Conservation (phyloP, 768 basidiomycete species). For the Sarcomyxa edulis region DNA sequence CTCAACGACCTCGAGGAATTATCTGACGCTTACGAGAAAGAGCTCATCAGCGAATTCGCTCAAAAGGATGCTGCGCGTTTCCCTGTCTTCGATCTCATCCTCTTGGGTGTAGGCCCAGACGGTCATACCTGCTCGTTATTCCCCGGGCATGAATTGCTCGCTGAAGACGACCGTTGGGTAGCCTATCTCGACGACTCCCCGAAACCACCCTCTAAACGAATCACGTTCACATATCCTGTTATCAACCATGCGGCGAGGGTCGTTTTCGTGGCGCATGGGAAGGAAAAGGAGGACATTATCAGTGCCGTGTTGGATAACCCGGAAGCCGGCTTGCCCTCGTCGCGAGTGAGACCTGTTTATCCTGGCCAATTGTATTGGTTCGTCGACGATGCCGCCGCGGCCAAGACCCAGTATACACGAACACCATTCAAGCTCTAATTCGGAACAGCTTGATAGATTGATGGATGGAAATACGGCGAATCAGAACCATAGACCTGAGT, state of each 20-base stretch:
- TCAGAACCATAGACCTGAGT: neutral
- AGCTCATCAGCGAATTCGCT: constrained; percentile 88
- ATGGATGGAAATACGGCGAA: neutral
- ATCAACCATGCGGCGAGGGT: constrained; percentile 86
- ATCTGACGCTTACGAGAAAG: constrained; percentile 72
- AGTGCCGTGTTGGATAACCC: constrained; percentile 73
- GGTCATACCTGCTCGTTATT: constrained; percentile 99
- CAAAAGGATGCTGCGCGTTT: constrained; percentile 91
- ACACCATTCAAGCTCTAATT: constrained; percentile 52
- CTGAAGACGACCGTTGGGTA: constrained; percentile 92
- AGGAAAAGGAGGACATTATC: constrained; percentile 75
- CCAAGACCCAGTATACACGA: constrained; percentile 52
- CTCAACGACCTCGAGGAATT: constrained; percentile 78
- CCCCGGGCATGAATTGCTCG: constrained; percentile 82
- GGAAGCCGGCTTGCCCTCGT: constrained; percentile 74
- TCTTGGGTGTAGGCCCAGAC: constrained; percentile 95
- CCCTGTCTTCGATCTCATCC: constrained; percentile 95
- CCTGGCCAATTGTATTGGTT: constrained; percentile 96
- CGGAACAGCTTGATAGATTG: too few relatives aligned
- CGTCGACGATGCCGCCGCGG: constrained; percentile 79
- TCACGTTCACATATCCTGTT: constrained; percentile 90
- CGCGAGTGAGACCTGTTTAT: constrained; percentile 68
- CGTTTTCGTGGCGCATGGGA: constrained; percentile 86
- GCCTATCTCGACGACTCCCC: constrained; percentile 91
- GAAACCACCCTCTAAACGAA: constrained; percentile 84